phyloP scores from a whole-genome alignment of 306 rosid species.

The Lathyrus oleraceus region DNA sequence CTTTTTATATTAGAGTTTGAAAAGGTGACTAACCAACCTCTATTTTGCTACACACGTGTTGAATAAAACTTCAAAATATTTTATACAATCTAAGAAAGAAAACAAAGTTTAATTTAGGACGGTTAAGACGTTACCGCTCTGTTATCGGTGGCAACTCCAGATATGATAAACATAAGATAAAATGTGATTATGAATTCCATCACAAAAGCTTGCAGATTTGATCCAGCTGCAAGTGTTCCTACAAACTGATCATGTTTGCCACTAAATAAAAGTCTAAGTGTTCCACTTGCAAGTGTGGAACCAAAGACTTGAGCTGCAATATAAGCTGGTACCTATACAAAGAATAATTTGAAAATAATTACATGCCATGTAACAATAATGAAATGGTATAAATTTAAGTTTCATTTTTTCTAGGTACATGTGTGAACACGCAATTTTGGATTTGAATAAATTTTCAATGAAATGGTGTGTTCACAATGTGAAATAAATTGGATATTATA shows the following conservation, averaged over 20 bases:
- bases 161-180: slow-evolving; percentile 78
- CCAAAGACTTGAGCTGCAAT: slow-evolving; percentile 67
- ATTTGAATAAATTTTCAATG: not conserved
- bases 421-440: not conserved
- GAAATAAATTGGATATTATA: slow-evolving; percentile 19
- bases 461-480: not conserved
- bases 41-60: not conserved
- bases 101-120: not conserved
- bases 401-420: slow-evolving; percentile 18
- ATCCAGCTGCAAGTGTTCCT: slow-evolving; percentile 66
- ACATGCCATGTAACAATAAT: not conserved
- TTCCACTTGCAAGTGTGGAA: slow-evolving; percentile 78
- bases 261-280: slow-evolving; percentile 58
- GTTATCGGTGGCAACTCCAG: slow-evolving; percentile 83
- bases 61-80: slow-evolving; percentile 20
- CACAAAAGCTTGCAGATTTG: slow-evolving; percentile 63
- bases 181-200: slow-evolving; percentile 84
- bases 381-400: no score
- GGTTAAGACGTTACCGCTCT: slow-evolving; percentile 56
- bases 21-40: slow-evolving; percentile 7
- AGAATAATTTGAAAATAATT: not conserved
- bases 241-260: slow-evolving; percentile 52
- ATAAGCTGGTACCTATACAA: slow-evolving; percentile 65
- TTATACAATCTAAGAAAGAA: not conserved
- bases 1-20: slow-evolving; percentile 25